A percentile compares a stretch with the other conserved stretches of the same genome.
These are phyloP conservation scores for Aspergillus ostianus DNA, from an alignment of 495 filamentous ascomycete species.

Conservation along the genomic window DNA sequence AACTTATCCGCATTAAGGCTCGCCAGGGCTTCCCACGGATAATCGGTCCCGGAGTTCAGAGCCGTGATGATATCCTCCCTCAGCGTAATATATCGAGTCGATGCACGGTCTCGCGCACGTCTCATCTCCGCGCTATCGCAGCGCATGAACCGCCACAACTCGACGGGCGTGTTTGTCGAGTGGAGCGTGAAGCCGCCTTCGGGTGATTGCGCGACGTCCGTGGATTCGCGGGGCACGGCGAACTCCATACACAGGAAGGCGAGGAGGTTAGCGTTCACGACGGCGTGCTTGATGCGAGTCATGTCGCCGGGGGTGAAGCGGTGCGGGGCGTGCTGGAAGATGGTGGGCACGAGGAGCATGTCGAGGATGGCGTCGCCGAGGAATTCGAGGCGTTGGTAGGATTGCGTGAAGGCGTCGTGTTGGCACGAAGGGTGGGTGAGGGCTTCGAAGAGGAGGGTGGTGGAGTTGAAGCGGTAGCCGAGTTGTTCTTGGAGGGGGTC, in stretches of 20 bases:
- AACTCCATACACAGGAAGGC: constrained; percentile 72
- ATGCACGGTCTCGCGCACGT: constrained; percentile 42
- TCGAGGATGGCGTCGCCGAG: constrained; percentile 88
- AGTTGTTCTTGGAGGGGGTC: constrained; percentile 22
- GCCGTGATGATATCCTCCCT: constrained; percentile 49
- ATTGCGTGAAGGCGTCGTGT: constrained; percentile 49
- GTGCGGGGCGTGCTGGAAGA: constrained; percentile 44
- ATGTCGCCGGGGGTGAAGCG: constrained; percentile 61
- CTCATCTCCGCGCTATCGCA: constrained; percentile 48
- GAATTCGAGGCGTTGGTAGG: constrained; percentile 87
- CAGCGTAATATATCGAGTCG: constrained; percentile 46
- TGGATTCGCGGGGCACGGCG: constrained; percentile 15
- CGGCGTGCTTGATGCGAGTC: constrained; percentile 69
- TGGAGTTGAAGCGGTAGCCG: constrained; percentile 67
- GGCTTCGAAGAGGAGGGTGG: constrained; percentile 73
- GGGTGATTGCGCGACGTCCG: constrained; percentile 9
- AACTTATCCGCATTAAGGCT: constrained; percentile 71
- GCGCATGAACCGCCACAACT: constrained; percentile 70
- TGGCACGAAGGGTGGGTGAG: constrained; percentile 78
- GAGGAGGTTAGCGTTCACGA: constrained; percentile 85
- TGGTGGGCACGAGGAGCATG: constrained; percentile 60
- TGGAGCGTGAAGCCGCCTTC: constrained; percentile 5
- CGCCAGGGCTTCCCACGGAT: constrained; percentile 75
- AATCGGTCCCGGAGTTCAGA: constrained; percentile 46
- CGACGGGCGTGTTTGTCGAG: background rate